Percentiles rank a stretch among this genome's conserved stretches.
These are phyloP conservation scores for Pyrus bretschneideri DNA, from an alignment of 306 rosid species.

Conservation along the genomic window DNA sequence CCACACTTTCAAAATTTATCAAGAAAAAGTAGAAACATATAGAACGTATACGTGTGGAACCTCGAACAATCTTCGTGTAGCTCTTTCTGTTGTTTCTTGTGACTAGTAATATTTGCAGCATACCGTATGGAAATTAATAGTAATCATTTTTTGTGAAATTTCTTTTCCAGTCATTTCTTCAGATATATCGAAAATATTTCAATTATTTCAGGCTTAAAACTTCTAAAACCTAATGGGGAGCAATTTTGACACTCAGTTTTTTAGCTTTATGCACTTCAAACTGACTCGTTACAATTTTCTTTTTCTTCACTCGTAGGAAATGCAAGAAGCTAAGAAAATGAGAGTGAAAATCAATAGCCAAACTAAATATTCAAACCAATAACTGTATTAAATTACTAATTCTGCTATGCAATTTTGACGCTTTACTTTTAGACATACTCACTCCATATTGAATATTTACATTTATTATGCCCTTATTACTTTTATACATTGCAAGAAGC, in stretches of 20 bases:
- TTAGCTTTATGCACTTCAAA: not conserved
- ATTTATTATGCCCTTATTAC: not conserved
- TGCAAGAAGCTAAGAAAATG: not conserved
- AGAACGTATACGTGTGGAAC: constrained; percentile 89
- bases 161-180: not conserved
- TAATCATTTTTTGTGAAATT: not conserved
- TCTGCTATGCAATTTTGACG: not conserved
- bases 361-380: too few relatives aligned
- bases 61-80: constrained; percentile 77
- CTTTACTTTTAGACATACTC: too few relatives aligned
- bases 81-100: constrained; percentile 85
- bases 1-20: constrained; percentile 30
- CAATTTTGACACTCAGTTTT: not conserved
- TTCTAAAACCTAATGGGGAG: not conserved
- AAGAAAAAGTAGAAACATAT: constrained; percentile 68
- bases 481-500: not conserved
- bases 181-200: not conserved
- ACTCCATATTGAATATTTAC: not conserved
- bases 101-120: constrained; percentile 40
- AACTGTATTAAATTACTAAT: not conserved
- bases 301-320: not conserved
- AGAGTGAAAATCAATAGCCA: not conserved
- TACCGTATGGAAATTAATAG: not conserved
- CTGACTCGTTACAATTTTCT: not conserved
- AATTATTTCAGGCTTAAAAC: not conserved